Evolutionary conservation across 345 rosid genomes (phyloP).

Genomic region (Salix purpurea): DNA sequence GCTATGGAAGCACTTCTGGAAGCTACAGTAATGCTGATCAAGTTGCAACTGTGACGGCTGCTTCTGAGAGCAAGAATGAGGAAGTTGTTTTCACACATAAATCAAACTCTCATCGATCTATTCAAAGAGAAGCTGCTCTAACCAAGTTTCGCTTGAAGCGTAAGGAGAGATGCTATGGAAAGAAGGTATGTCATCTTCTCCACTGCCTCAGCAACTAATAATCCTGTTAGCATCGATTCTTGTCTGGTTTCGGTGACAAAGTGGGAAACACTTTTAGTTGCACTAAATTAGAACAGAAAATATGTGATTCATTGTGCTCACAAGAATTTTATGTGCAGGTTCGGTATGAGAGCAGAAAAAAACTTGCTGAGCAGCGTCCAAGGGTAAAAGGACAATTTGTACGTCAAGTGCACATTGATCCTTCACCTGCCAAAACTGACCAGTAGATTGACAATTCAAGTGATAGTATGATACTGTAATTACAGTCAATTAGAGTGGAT

Average conservation of each 20-base stretch:
- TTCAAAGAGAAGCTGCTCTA: conserved; percentile 83
- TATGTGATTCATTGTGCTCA: background rate
- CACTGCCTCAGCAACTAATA: background rate
- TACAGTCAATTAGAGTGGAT: background rate
- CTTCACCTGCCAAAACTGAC: conserved; percentile 20
- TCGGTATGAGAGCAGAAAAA: conserved; percentile 70
- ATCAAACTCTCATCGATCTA: conserved; percentile 43
- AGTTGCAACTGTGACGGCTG: conserved; percentile 25
- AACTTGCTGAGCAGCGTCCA: conserved; percentile 73
- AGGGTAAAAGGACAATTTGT: conserved; percentile 77
- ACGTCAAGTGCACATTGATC: conserved; percentile 38
- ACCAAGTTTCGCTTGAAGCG: conserved; percentile 87
- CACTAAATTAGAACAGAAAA: background rate
- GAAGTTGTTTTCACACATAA: conserved; percentile 30
- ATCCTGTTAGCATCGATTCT: background rate
- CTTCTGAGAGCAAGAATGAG: conserved; percentile 50
- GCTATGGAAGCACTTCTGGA: conserved; percentile 47
- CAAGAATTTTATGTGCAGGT: conserved; percentile 36
- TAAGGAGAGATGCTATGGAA: conserved; percentile 87
- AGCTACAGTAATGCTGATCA: conserved; percentile 50
- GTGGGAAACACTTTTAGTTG: background rate
- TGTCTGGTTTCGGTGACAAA: background rate
- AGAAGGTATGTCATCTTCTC: conserved; percentile 53
- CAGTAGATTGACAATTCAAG: conserved; percentile 15
- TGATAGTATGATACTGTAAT: conserved; percentile 1